phyloP scores from a whole-genome alignment of 1,284 basidiomycete genomes.

The Malassezia caprae region DNA sequence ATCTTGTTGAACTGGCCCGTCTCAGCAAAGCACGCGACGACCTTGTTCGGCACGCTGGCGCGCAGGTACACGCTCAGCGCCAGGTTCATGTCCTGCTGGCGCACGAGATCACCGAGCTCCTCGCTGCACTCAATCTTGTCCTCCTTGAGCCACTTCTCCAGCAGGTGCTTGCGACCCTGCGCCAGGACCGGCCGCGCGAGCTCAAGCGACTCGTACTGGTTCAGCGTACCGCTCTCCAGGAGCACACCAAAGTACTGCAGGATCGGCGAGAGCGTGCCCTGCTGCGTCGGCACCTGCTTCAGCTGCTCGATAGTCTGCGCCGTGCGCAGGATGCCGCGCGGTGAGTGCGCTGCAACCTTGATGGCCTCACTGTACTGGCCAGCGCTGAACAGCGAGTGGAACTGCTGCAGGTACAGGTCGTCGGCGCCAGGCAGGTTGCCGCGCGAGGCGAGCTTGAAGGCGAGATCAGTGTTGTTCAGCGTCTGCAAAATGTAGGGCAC shows the following conservation, averaged over 20 bases:
- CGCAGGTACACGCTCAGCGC: conserved; percentile 97
- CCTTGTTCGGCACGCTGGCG: conserved; percentile 97
- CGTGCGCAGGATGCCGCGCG: conserved; percentile 88
- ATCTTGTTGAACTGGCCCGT: conserved; percentile 99
- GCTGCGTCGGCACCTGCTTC: conserved; percentile 82
- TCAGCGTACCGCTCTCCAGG: conserved; percentile 92
- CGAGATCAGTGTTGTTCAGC: conserved; percentile 93
- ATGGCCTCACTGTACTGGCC: conserved; percentile 94
- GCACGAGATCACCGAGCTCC: conserved; percentile 94
- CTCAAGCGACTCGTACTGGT: conserved; percentile 91
- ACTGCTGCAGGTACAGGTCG: conserved; percentile 91
- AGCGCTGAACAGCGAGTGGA: conserved; percentile 79
- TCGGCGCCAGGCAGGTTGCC: conserved; percentile 97
- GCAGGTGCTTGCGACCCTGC: conserved; percentile 90
- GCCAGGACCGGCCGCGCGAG: conserved; percentile 89
- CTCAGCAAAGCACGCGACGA: conserved; percentile 92
- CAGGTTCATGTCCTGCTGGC: conserved; percentile 89
- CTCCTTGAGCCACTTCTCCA: conserved; percentile 99
- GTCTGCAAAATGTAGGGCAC: conserved; percentile 89
- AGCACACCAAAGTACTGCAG: conserved; percentile 97
- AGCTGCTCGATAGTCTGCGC: conserved; percentile 93
- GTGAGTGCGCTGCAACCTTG: conserved; percentile 95
- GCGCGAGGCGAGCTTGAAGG: conserved; percentile 93
- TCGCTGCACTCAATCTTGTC: conserved; percentile 99
- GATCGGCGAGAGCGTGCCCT: conserved; percentile 88